Evolutionary conservation across 2,329 filamentous ascomycete species (phyloP).

Genomic region (Epichloe sibirici): DNA sequence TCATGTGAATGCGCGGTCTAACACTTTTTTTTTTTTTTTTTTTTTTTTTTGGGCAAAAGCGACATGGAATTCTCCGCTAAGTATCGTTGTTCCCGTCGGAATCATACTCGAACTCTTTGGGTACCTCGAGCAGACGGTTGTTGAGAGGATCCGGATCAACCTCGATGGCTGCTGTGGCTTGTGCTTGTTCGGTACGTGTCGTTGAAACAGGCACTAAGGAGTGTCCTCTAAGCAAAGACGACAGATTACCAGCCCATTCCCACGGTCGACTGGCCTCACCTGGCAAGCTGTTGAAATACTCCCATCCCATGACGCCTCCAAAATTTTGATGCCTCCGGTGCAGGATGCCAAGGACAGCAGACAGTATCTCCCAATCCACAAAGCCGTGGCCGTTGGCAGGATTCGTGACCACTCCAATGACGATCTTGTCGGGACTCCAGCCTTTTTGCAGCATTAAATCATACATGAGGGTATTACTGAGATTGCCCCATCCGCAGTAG

Average conservation of each 20-base stretch:
- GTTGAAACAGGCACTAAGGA: slow-evolving; percentile 9
- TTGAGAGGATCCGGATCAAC: slow-evolving; percentile 13
- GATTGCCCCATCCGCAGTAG: slow-evolving; percentile 76
- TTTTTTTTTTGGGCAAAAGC: neutral
- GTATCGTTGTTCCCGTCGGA: slow-evolving; percentile 10
- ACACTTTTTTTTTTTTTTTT: neutral
- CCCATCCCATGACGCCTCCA: slow-evolving; percentile 89
- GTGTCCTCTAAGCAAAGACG: slow-evolving; percentile 26
- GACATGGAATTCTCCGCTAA: neutral
- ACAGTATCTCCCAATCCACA: slow-evolving; percentile 35
- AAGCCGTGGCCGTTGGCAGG: slow-evolving; percentile 55
- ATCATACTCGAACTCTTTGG: slow-evolving; percentile 13
- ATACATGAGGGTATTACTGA: slow-evolving; percentile 33
- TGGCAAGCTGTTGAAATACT: slow-evolving; percentile 77
- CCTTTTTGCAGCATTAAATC: slow-evolving; percentile 44
- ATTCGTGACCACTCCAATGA: slow-evolving; percentile 72
- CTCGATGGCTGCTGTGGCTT: slow-evolving; percentile 3
- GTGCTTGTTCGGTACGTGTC: neutral
- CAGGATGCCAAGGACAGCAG: slow-evolving; percentile 29
- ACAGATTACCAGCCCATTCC: slow-evolving; percentile 67
- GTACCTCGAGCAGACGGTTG: slow-evolving; percentile 7
- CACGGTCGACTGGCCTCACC: slow-evolving; percentile 52
- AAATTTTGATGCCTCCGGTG: slow-evolving; percentile 49
- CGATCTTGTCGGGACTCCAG: slow-evolving; percentile 61
- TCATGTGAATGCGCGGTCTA: neutral